Percentiles rank a stretch among this genome's conserved stretches.
Evolutionary conservation across 768 basidiomycete genomes (phyloP).

Genomic region (Flagelloscypha sp.): DNA sequence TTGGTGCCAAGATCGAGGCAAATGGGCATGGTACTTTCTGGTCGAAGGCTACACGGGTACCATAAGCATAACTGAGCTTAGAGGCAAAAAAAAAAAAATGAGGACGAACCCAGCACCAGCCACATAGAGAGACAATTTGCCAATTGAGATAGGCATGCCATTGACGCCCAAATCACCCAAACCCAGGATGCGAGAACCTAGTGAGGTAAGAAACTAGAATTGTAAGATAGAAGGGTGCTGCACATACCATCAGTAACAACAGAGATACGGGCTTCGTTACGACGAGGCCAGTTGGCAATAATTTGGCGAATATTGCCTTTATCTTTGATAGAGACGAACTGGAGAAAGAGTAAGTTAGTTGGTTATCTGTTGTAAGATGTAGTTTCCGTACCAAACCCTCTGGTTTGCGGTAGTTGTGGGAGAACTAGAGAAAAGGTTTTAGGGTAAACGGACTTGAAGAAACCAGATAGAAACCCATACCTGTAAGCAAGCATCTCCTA

Average conservation of each 20-base stretch:
- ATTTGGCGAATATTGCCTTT: slow-evolving; percentile 71
- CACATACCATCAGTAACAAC: slow-evolving; percentile 84
- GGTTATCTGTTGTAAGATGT: neutral
- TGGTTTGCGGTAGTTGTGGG: slow-evolving; percentile 65
- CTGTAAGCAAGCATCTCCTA: slow-evolving; percentile 85
- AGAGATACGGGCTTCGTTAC: slow-evolving; percentile 73
- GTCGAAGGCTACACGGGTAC: slow-evolving; percentile 49
- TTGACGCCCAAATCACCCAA: slow-evolving; percentile 79
- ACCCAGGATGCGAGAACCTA: slow-evolving; percentile 83
- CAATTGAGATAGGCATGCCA: slow-evolving; percentile 83
- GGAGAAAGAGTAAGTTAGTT: slow-evolving; percentile 10
- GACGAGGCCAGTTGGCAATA: slow-evolving; percentile 62
- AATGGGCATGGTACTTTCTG: slow-evolving; percentile 73
- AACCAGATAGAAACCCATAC: too few relatives aligned
- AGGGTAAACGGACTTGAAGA: too few relatives aligned
- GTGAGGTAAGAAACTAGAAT: slow-evolving; percentile 1
- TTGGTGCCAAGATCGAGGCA: slow-evolving; percentile 87
- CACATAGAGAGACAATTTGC: slow-evolving; percentile 87
- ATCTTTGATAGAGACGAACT: slow-evolving; percentile 78
- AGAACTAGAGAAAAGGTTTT: too few relatives aligned
- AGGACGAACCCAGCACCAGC: slow-evolving; percentile 71
- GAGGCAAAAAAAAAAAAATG: slow-evolving; percentile 1
- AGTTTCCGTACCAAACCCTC: slow-evolving; percentile 54
- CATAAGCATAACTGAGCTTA: slow-evolving; percentile 1
- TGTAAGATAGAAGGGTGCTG: slow-evolving; percentile 16